Percentiles rank a stretch among this genome's conserved stretches.
These are phyloP conservation scores for Rhododendron simsii DNA, from an alignment of 148 eudicot genomes.

Conservation along the genomic window DNA sequence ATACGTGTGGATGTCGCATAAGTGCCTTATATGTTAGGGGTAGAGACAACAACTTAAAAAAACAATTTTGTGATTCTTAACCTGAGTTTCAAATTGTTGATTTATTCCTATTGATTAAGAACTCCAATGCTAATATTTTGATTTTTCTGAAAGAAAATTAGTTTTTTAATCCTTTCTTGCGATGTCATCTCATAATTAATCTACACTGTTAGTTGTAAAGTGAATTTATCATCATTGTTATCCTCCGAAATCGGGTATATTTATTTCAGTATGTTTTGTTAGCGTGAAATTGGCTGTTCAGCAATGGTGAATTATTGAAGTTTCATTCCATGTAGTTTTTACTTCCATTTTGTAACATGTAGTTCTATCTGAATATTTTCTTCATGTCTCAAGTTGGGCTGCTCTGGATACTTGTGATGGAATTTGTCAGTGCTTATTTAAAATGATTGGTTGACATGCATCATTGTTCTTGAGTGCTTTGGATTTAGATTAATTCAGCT, in stretches of 20 bases:
- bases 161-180: not conserved
- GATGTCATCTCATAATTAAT: not conserved
- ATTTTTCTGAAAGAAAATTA: not conserved
- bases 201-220: not conserved
- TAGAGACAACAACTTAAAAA: not conserved
- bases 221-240: not conserved
- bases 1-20: not conserved
- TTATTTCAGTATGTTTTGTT: not conserved
- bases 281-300: not conserved
- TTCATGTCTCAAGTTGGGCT: not conserved
- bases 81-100: not conserved
- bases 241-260: not conserved
- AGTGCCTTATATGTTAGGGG: not conserved
- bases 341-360: not conserved
- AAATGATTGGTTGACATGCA: not conserved
- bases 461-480: not conserved
- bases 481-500: not conserved
- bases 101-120: not conserved
- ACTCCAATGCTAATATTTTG: not conserved
- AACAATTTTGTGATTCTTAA: not conserved
- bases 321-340: no score
- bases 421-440: not conserved
- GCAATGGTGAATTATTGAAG: not conserved
- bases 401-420: not conserved
- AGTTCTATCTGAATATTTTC: not conserved